These are phyloP conservation scores for Colletotrichum incanum DNA, from an alignment of 2,329 filamentous ascomycete genomes.

Conservation along the genomic window DNA sequence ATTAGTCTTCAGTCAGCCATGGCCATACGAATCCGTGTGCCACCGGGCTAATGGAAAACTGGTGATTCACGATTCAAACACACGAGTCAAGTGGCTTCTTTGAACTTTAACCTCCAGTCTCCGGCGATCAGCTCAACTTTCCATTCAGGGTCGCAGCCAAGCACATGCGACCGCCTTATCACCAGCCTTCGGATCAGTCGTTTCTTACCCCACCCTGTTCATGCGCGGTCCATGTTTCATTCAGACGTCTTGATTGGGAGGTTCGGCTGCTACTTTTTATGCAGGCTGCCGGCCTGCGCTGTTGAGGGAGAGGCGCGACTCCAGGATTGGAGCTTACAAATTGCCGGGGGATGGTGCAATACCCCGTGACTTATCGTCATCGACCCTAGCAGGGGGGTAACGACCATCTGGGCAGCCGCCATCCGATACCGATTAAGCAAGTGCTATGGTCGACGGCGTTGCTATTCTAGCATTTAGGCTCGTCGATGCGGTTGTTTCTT, in stretches of 20 bases:
- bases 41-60: background rate
- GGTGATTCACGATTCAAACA: slow-evolving; percentile 20
- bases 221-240: slow-evolving; percentile 42
- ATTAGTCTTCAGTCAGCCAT: background rate
- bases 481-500: slow-evolving; percentile 33
- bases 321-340: slow-evolving; percentile 59
- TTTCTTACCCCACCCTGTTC: slow-evolving; percentile 41
- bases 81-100: slow-evolving; percentile 29
- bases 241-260: slow-evolving; percentile 52
- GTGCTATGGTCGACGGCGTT: slow-evolving; percentile 33
- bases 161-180: slow-evolving; percentile 37
- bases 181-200: slow-evolving; percentile 25
- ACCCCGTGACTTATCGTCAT: slow-evolving; percentile 67
- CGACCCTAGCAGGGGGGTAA: slow-evolving; percentile 43
- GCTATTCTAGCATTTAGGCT: slow-evolving; percentile 36
- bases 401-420: slow-evolving; percentile 40
- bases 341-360: slow-evolving; percentile 71
- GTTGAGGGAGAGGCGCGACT: slow-evolving; percentile 45
- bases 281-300: slow-evolving; percentile 42
- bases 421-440: slow-evolving; percentile 39
- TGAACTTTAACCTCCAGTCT: slow-evolving; percentile 26
- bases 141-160: slow-evolving; percentile 34
- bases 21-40: background rate
- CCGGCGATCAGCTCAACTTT: slow-evolving; percentile 24
- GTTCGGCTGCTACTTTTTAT: slow-evolving; percentile 41